Base-by-base conservation (phyloP, 2,329 filamentous ascomycete species). In the Fusarium ambrosium region DNA sequence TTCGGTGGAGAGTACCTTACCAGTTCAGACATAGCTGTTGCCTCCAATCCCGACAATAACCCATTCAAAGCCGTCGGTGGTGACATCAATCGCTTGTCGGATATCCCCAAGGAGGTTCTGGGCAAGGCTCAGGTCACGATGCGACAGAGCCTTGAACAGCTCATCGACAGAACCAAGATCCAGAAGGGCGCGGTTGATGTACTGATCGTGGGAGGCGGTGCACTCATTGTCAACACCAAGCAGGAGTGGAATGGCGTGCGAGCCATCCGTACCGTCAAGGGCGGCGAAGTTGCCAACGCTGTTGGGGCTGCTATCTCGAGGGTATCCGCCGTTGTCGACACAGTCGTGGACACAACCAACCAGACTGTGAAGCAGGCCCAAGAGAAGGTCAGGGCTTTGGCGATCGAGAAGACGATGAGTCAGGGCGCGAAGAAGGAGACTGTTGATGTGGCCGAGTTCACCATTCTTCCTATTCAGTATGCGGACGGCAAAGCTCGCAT, bases 401-500 rank as follows among this genome's bases (percentile, higher is more conserved):
- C 48, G 11, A 64, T 53, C 9, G 48, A 64, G 9, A 20, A 32
- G 10, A 29, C 10, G 18, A n/a, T 22, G 14, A 34, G 53, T 9
- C 22, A 24, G 14, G 56, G 22, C 13, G 45, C 32, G 13, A 24
- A 27, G 36, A 41, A 27, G 36, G 9, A 24, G 20, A 32, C 11
- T 6, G n/a, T 37, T 13, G 29, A 64, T 16, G 16, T 41, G 10
- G 48, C 48, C 27, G 48, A 53, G 27, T 53, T 53, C 48, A 53
- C 48, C 18, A 53, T 53, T 53, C 48, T 53, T 27, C 48, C 10
- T 29, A 74, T 90, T 48, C 85, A 86, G 68, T 66, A 66, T 4
- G 82, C 86, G 56, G 82, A 82, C 6, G 82, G 85, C 84, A 90
- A 85, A 81, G 87, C 79, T 64, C 86, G 79, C 69, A 90, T 85